Conservation (phyloP, 108 stramenopile species). For the Cyclostephanos invisitatus region DNA sequence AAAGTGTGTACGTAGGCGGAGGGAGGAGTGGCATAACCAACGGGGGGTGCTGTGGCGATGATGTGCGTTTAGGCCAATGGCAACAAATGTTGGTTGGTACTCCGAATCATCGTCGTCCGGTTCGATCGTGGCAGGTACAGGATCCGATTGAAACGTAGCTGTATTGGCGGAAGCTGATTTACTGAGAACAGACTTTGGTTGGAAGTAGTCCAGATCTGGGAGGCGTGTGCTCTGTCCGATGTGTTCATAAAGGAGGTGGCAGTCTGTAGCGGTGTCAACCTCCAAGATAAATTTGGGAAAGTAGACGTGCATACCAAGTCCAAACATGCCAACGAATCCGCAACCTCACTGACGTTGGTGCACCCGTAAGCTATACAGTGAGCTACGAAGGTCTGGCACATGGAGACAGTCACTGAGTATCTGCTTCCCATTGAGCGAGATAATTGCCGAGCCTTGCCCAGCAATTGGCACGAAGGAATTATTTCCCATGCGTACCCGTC, state of each 20-base stretch:
- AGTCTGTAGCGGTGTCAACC: constrained; percentile 17
- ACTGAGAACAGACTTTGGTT: constrained; percentile 1
- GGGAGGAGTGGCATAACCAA: too few species aligned
- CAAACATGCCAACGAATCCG: constrained; percentile 9
- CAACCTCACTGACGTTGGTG: constrained; percentile 4
- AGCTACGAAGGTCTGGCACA: constrained; percentile 13
- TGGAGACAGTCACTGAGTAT: constrained; percentile 20
- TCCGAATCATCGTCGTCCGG: too few species aligned
- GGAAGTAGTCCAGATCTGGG: neutral
- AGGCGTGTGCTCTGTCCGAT: neutral
- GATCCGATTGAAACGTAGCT: neutral
- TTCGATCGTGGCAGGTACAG: too few species aligned
- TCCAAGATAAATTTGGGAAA: constrained; percentile 8
- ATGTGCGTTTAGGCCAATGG: too few species aligned
- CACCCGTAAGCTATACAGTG: constrained; percentile 7
- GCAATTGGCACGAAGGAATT: neutral
- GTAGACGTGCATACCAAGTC: neutral
- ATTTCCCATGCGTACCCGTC: neutral
- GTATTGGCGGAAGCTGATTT: neutral
- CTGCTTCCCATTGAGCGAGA: constrained; percentile 12
- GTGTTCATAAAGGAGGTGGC: constrained; percentile 4
- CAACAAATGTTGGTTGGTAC: too few species aligned
- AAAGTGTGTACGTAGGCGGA: too few species aligned
- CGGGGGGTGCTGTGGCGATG: too few species aligned
- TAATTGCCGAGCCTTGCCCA: constrained; percentile 5